Conservation (phyloP, 1,139 yeast species). For the Saccharomyces pastorianus region DNA sequence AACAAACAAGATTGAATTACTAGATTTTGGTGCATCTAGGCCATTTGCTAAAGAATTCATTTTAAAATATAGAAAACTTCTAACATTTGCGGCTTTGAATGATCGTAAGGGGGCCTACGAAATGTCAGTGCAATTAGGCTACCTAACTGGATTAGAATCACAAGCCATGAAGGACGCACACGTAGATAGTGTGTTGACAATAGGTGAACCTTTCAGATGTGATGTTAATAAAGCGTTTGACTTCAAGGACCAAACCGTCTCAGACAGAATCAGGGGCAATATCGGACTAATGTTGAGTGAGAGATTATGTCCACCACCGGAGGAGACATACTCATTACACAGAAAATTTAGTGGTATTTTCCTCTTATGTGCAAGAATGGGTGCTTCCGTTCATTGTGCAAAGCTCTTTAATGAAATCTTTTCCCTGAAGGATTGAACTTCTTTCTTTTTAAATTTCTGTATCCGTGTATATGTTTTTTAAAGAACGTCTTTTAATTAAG, state of each 20-base stretch:
- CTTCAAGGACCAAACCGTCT: conserved; percentile 78
- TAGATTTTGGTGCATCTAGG: conserved; percentile 95
- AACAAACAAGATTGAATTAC: conserved; percentile 63
- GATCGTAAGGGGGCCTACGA: conserved; percentile 60
- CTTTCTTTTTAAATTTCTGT: background rate
- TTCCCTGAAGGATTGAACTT: conserved; percentile 3
- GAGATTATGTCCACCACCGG: conserved; percentile 94
- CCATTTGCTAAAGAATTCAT: conserved; percentile 65
- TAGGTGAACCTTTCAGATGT: conserved; percentile 86
- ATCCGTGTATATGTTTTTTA: background rate
- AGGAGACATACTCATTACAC: conserved; percentile 91
- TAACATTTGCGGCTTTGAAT: conserved; percentile 67
- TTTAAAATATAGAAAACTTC: conserved; percentile 56
- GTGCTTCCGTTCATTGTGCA: conserved; percentile 78
- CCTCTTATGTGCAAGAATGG: conserved; percentile 75
- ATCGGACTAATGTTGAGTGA: conserved; percentile 85
- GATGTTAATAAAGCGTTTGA: conserved; percentile 48
- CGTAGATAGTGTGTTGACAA: conserved; percentile 77
- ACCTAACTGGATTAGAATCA: conserved; percentile 84
- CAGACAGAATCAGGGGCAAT: conserved; percentile 82
- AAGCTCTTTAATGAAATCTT: conserved; percentile 62
- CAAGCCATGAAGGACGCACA: conserved; percentile 86
- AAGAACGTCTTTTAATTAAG: no score
- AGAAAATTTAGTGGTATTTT: conserved; percentile 93
- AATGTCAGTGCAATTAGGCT: conserved; percentile 70